These are phyloP conservation scores for Cymodocea nodosa DNA, from an alignment of 116 monocot genomes.

Conservation along the genomic window DNA sequence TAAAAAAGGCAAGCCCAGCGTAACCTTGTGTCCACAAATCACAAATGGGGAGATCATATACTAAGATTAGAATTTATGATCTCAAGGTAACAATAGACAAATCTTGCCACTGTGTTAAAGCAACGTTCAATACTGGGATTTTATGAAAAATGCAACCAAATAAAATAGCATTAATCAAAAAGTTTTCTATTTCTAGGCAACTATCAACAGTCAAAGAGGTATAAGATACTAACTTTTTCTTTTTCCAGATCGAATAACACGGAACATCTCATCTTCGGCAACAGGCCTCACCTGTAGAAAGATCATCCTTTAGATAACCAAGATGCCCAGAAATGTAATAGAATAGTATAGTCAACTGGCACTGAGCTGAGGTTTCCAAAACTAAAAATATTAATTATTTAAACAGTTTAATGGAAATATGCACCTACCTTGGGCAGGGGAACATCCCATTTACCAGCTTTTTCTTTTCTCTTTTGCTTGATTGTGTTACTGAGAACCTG, in stretches of 20 bases:
- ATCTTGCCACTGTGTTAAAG: neutral
- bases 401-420: neutral
- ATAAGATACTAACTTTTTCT: slow-evolving; percentile 54
- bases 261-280: slow-evolving; percentile 94
- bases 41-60: neutral
- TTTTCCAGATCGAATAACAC: slow-evolving; percentile 80
- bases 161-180: too few relatives aligned
- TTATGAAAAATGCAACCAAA: too few relatives aligned
- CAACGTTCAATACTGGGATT: neutral
- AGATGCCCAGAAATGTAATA: neutral
- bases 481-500: slow-evolving; percentile 94
- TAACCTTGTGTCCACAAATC: too few relatives aligned
- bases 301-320: neutral
- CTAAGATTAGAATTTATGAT: neutral
- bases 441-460: slow-evolving; percentile 95
- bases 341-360: too few relatives aligned
- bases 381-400: too few relatives aligned
- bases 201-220: too few relatives aligned
- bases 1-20: too few relatives aligned
- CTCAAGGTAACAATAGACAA: neutral
- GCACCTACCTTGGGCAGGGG: slow-evolving; percentile 73
- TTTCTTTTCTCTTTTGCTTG: slow-evolving; percentile 97
- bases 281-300: slow-evolving; percentile 72
- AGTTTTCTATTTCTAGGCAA: too few relatives aligned
- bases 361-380: too few relatives aligned